Evolutionary conservation across 768 basidiomycete species (phyloP), one percentile per base, ranked within the genome.

Genomic region (button mushroom (Agaricus bisporus)): DNA sequence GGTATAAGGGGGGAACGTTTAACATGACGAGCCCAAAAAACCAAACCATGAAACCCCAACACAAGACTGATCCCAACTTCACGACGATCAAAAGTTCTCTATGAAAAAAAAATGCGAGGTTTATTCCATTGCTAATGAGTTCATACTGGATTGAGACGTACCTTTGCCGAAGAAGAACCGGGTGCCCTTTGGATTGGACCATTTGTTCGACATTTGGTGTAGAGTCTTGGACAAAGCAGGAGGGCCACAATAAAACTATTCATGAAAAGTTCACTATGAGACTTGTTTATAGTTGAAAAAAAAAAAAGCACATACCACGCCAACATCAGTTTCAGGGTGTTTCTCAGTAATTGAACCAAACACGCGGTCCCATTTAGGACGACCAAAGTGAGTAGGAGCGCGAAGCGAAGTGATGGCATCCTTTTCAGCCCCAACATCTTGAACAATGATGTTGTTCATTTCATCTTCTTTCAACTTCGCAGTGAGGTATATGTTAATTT

Each of bases 401-500:
- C 92, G 80, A 10, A 97, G 74, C 1, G 84, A 78, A 3, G 94
- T 95, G 65, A 98, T 88, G 2, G 93, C 86, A 61, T 98, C 95
- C 70, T 85, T 86, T 57, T 95, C 90, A 1, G 90, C 88, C 48
- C 95, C 95, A 36, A 97, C 93, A 60, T 95, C 93, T 63, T 92
- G 88, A 6, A 88, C 90, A 50, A 94, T 79, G 66, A 97, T 95
- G 64, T 95, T 97, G 70, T 85, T 89, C 79, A 95, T 82, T 59
- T 98, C 92, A 63, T 94, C 91, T 57, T 93, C 88, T 72, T 88
- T 88, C 63, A 98, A 79, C 74, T 82, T 88, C 32, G 88, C 89
- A 0, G 94, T 97, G 18, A 98, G 81, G 67, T 95, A 93, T 60
- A 92, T 95, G 71, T 86, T 92, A 65, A 95, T 95, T 73, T 97